Base-by-base conservation (phyloP, 1,139 yeast genomes). In the Geotrichum histeridarum region DNA sequence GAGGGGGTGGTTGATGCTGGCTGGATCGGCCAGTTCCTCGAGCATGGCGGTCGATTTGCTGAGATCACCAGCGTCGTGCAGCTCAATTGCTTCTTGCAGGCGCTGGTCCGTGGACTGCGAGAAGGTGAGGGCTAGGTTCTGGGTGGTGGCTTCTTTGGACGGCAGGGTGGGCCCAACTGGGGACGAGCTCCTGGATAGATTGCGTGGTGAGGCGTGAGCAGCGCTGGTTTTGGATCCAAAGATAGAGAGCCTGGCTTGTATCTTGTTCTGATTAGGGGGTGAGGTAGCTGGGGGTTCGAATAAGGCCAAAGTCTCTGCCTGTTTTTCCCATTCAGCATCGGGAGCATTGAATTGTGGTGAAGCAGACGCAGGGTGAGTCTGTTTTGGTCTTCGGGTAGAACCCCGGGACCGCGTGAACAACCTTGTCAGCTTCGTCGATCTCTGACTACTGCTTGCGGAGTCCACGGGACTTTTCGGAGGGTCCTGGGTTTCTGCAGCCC, bases 1-100 rank as follows among this genome's bases (percentile, higher is more conserved):
- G 27, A 68, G 55, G n/a, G 71, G 69, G 45, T 65, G 59, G 51
- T 63, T 61, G n/a, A 58, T 47, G 32, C 57, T 60, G 11, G 50
- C 39, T 3, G 67, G 67, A 18, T 60, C 61, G 15, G 70, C 71
- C 41, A 68, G 60, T 22, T 48, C 44, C 15, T 54, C 54, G 51
- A 68, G 66, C 37, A 55, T 38, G 1, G 15, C 43, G 7, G 67
- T 56, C 4, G 71, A 62, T 44, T 61, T 59, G 8, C 54, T 60
- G n/a, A 63, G 53, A 8, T 59, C 43, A 12, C 69, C 69, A 14
- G 54, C 55, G 53, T 68, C 70, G 48, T 67, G 68, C 22, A 64
- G 51, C 31, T 64, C 68, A 37, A 68, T 67, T 9, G 69, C 71
- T 7, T 48, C 35, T 42, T 65, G 70, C 22, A 67, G 51, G 42